phyloP scores from a whole-genome alignment of 352 stramenopile genomes.

The Blastocystis sp. region DNA sequence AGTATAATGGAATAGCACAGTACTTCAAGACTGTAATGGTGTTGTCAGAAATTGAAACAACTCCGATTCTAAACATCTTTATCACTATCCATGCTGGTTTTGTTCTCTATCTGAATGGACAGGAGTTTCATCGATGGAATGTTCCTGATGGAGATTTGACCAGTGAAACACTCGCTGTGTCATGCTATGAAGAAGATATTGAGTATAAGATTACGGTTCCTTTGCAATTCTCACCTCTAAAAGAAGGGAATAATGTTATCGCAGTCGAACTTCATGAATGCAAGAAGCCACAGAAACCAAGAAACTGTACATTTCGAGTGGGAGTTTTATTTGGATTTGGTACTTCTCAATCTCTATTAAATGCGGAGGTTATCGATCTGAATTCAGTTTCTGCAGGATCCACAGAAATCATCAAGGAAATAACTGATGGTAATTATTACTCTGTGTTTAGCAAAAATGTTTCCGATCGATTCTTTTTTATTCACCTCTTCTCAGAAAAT shows the following conservation, averaged over 20 bases:
- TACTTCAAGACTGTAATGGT: conserved; percentile 55
- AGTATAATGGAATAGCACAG: not conserved
- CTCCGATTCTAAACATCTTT: not conserved
- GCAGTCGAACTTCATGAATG: not conserved
- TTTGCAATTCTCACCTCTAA: conserved; percentile 9
- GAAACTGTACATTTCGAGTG: not conserved
- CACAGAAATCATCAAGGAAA: not conserved
- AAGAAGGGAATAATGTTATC: conserved; percentile 20
- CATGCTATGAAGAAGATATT: not conserved
- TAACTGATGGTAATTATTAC: conserved; percentile 11
- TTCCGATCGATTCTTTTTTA: not conserved
- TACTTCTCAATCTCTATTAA: not conserved
- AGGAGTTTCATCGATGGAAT: conserved; percentile 43
- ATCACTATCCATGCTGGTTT: not conserved
- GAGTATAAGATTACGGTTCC: conserved; percentile 5
- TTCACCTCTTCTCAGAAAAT: not conserved
- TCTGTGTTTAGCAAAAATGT: not conserved
- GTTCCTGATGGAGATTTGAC: not conserved
- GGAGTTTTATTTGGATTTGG: not conserved
- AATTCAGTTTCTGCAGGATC: not conserved
- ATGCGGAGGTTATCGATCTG: not conserved
- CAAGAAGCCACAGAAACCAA: not conserved
- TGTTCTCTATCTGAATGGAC: conserved; percentile 39
- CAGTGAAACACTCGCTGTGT: not conserved
- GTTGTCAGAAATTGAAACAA: not conserved